phyloP scores from a whole-genome alignment of 225 moss, liverwort and hornwort genomes.

The Sphagnum tenellum region DNA sequence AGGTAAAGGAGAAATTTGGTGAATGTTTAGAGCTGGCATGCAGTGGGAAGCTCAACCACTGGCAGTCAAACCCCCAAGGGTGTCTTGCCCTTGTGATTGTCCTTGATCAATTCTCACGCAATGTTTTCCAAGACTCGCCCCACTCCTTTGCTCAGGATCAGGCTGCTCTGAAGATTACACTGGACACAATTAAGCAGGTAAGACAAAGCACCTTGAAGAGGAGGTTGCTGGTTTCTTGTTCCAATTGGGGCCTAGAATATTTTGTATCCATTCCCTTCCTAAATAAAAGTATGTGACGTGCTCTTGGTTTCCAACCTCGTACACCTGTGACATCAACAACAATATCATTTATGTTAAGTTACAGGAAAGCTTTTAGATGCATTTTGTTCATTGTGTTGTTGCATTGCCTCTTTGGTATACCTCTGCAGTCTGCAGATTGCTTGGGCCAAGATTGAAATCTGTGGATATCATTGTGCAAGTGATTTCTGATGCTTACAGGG shows the following conservation, averaged over 20 bases:
- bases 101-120: constrained; percentile 68
- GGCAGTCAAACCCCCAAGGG: constrained; percentile 50
- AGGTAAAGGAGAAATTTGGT: constrained; percentile 48
- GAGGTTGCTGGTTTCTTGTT: neutral
- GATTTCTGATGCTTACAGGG: constrained; percentile 25
- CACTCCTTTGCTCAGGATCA: constrained; percentile 50
- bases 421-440: too few relatives aligned
- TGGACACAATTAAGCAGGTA: constrained; percentile 57
- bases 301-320: too few relatives aligned
- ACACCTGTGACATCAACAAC: too few relatives aligned
- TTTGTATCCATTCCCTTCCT: neutral
- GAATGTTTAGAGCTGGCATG: constrained; percentile 38
- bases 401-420: too few relatives aligned
- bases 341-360: too few relatives aligned
- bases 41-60: constrained; percentile 42
- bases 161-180: constrained; percentile 33
- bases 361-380: too few relatives aligned
- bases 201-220: neutral
- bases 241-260: too few relatives aligned
- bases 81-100: constrained; percentile 63
- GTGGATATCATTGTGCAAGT: neutral
- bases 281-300: neutral
- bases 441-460: too few relatives aligned
- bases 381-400: too few relatives aligned
- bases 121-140: constrained; percentile 39